Conservation (phyloP, 345 rosid species). For the Hibiscus mutabilis region DNA sequence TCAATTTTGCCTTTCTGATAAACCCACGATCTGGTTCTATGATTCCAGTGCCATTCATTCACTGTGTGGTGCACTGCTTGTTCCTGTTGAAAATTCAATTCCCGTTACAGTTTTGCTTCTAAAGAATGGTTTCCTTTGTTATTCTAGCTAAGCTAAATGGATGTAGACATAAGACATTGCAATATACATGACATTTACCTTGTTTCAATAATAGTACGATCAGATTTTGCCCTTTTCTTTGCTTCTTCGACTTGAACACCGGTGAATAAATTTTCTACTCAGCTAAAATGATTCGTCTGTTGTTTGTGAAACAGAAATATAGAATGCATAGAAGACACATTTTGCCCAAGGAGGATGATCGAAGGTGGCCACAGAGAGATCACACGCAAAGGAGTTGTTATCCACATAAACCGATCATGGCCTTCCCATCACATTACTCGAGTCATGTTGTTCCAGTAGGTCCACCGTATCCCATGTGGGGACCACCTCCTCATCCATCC, state of each 20-base stretch:
- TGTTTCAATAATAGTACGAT: neutral
- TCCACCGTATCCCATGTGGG: conserved; percentile 59
- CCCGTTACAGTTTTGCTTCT: neutral
- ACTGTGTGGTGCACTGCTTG: neutral
- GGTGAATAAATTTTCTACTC: neutral
- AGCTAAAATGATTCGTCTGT: neutral
- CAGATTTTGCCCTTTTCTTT: neutral
- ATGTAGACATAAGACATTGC: no score
- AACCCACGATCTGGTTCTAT: neutral
- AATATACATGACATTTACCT: neutral
- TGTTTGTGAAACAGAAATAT: conserved; percentile 56
- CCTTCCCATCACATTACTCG: conserved; percentile 58
- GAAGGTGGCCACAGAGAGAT: conserved; percentile 64
- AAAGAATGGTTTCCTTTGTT: neutral
- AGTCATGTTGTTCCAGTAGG: conserved; percentile 21
- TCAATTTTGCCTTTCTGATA: neutral
- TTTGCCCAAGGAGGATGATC: conserved; percentile 71
- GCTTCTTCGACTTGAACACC: neutral
- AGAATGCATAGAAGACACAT: conserved; percentile 74
- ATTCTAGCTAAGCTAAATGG: no score
- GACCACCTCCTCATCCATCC: conserved; percentile 42
- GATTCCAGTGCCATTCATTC: neutral
- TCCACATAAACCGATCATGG: conserved; percentile 65
- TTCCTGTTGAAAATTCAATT: neutral
- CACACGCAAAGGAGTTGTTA: conserved; percentile 38